Evolutionary conservation across 805 yeast species (phyloP).

Genomic region (Metschnikowia lachancei): DNA sequence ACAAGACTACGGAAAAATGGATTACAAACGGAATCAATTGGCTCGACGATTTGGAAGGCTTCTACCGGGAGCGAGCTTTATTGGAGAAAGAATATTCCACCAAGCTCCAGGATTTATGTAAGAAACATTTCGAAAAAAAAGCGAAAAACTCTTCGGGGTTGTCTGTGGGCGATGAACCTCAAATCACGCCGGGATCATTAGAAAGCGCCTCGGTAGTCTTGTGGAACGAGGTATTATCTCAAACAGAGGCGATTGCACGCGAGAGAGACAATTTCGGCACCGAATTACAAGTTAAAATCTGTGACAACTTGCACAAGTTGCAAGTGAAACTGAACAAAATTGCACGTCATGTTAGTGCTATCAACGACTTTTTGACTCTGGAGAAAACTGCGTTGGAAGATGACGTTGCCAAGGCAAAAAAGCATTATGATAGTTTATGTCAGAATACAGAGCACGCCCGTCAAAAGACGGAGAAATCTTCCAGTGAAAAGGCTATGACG

Average conservation of each 20-base stretch:
- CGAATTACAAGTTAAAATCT: conserved; percentile 58
- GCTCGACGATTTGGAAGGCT: conserved; percentile 74
- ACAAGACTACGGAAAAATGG: conserved; percentile 78
- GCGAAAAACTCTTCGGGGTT: conserved; percentile 63
- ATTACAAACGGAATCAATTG: conserved; percentile 67
- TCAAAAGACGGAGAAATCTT: conserved; percentile 61
- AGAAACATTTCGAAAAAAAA: conserved; percentile 72
- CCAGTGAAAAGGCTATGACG: conserved; percentile 48
- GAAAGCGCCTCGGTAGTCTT: conserved; percentile 84
- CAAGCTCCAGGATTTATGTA: conserved; percentile 59
- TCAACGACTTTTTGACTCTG: conserved; percentile 56
- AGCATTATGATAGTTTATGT: conserved; percentile 78
- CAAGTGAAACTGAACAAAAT: conserved; percentile 53
- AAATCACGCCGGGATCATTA: conserved; percentile 89
- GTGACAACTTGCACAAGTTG: conserved; percentile 57
- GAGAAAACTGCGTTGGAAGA: conserved; percentile 49
- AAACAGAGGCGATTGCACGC: conserved; percentile 74
- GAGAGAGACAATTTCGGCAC: conserved; percentile 59
- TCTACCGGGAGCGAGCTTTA: conserved; percentile 77
- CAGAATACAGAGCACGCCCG: conserved; percentile 77
- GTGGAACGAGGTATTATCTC: conserved; percentile 84
- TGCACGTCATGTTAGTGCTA: conserved; percentile 52
- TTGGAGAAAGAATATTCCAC: conserved; percentile 82
- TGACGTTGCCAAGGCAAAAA: conserved; percentile 63
- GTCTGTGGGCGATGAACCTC: conserved; percentile 89